Conservation (phyloP, 2,329 filamentous ascomycete species). For the Colletotrichum viniferum region DNA sequence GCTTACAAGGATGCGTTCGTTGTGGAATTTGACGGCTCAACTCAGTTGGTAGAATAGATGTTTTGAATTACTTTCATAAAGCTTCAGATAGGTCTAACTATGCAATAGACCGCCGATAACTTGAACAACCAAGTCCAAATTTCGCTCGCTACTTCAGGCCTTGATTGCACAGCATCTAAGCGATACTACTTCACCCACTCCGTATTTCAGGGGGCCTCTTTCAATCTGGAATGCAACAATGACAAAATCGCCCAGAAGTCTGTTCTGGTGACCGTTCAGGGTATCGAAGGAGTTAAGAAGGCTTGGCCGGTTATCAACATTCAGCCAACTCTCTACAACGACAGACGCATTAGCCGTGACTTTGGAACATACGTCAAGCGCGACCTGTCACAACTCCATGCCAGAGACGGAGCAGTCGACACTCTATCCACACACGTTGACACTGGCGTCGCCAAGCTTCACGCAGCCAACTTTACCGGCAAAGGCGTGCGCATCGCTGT, state of each 20-base stretch:
- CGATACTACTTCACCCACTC: not conserved
- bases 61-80: not conserved
- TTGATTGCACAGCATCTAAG: not conserved
- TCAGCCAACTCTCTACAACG: not conserved
- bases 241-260: not conserved
- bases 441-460: constrained; percentile 8
- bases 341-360: not conserved
- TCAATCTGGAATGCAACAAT: not conserved
- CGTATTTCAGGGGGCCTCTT: not conserved
- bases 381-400: not conserved
- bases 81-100: not conserved
- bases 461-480: not conserved
- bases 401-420: not conserved
- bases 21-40: not conserved
- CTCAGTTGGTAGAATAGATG: not conserved
- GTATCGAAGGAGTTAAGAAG: not conserved
- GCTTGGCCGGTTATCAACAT: not conserved
- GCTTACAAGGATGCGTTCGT: not conserved
- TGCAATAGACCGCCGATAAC: not conserved
- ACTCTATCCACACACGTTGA: constrained; percentile 28
- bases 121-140: not conserved
- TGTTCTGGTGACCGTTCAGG: not conserved
- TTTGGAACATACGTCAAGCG: not conserved
- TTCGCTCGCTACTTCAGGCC: not conserved
- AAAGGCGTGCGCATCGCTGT: not conserved